Evolutionary conservation across 371 early-diverging fungal genomes (phyloP).

Genomic region (Rhizopus stolonifer): DNA sequence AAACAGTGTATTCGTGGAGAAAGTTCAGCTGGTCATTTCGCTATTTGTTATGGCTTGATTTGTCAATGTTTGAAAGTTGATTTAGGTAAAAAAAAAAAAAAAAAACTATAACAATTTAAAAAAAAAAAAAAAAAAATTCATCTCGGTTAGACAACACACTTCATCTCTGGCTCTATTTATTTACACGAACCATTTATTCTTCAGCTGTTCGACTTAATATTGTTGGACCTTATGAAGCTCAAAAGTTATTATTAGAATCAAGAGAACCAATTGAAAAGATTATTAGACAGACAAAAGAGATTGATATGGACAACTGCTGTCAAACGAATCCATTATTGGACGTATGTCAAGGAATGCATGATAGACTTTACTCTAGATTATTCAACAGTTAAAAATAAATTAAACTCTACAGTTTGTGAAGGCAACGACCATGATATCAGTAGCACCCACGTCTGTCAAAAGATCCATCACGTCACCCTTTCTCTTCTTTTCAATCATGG

Average conservation of each 20-base stretch:
- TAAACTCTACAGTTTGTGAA: conserved; percentile 83
- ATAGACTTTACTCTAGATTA: conserved; percentile 81
- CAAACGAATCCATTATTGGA: conserved; percentile 79
- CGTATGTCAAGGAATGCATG: conserved; percentile 88
- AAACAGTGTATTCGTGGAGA: conserved; percentile 57
- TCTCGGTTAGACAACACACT: conserved; percentile 57
- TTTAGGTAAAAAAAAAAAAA: conserved; percentile 41
- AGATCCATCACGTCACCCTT: conserved; percentile 91
- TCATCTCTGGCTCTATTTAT: conserved; percentile 79
- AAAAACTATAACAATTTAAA: too few relatives aligned
- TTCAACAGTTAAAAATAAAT: conserved; percentile 72
- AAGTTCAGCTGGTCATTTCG: conserved; percentile 66
- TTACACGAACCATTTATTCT: conserved; percentile 79
- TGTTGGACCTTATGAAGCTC: conserved; percentile 87
- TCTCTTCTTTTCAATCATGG: conserved; percentile 84
- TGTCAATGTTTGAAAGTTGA: conserved; percentile 60
- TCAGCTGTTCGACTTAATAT: conserved; percentile 89
- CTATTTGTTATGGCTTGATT: conserved; percentile 69
- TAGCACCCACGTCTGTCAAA: conserved; percentile 84
- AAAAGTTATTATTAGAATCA: conserved; percentile 65
- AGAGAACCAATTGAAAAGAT: conserved; percentile 57
- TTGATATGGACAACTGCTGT: conserved; percentile 56
- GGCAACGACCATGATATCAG: conserved; percentile 85
- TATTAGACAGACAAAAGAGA: conserved; percentile 40
- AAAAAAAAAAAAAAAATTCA: too few relatives aligned